phyloP scores from a whole-genome alignment of 1,139 yeast species.

The Komagataea norvegica region DNA sequence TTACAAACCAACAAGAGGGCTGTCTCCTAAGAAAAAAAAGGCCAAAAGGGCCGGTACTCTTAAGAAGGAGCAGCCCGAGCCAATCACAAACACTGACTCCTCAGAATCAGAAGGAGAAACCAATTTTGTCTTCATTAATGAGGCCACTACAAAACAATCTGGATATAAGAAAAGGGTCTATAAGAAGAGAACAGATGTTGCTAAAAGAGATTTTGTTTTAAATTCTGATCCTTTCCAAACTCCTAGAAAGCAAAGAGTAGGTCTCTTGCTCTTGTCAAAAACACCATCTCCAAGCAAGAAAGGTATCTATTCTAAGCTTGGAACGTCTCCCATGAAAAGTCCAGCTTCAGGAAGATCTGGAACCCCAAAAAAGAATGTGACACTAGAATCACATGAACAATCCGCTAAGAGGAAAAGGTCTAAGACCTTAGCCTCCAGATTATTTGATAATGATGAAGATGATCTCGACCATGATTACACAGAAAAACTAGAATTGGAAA shows the following conservation, averaged over 20 bases:
- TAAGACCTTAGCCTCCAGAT: conserved; percentile 31
- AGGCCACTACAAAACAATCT: background rate
- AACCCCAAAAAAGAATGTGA: conserved; percentile 22
- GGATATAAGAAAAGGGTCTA: background rate
- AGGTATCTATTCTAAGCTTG: conserved; percentile 18
- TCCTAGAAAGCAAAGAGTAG: conserved; percentile 22
- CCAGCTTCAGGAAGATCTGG: conserved; percentile 46
- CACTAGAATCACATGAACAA: conserved; percentile 29
- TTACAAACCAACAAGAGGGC: background rate
- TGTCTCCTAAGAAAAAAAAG: conserved; percentile 2
- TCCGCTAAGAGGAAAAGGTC: conserved; percentile 51
- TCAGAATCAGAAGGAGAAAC: conserved; percentile 5
- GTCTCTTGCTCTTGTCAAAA: conserved; percentile 15
- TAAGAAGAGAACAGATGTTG: conserved; percentile 1
- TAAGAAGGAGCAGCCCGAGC: conserved; percentile 1
- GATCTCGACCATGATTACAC: conserved; percentile 28
- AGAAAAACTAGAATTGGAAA: conserved; percentile 47
- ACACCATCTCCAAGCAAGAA: conserved; percentile 26
- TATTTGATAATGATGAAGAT: conserved; percentile 36
- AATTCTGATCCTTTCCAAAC: conserved; percentile 20
- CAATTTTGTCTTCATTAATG: conserved; percentile 10
- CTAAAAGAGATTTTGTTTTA: conserved; percentile 9
- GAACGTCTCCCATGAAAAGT: conserved; percentile 29
- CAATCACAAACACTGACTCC: background rate
- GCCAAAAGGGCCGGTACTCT: background rate